phyloP scores from a whole-genome alignment of 2,329 filamentous ascomycete genomes.

The Fusarium secorum region DNA sequence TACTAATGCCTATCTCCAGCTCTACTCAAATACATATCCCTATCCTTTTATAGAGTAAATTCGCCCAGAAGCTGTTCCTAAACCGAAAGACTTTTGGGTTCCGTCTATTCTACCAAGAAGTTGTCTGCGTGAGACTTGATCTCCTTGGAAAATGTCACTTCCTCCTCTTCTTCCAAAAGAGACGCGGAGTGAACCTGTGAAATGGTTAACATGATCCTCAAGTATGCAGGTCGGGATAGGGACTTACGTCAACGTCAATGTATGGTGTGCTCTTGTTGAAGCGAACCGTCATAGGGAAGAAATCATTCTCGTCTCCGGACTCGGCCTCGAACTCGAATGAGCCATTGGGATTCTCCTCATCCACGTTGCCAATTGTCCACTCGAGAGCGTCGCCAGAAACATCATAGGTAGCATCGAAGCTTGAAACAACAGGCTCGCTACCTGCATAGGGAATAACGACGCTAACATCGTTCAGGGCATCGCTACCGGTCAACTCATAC shows the following conservation, averaged over 20 bases:
- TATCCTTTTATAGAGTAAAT: constrained; percentile 37
- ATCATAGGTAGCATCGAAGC: constrained; percentile 93
- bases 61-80: constrained; percentile 26
- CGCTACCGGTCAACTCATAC: constrained; percentile 88
- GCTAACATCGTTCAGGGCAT: constrained; percentile 81
- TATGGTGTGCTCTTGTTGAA: constrained; percentile 89
- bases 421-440: constrained; percentile 86
- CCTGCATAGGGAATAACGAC: constrained; percentile 88
- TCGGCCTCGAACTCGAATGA: constrained; percentile 96
- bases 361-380: constrained; percentile 89
- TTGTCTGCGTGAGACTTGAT: constrained; percentile 78
- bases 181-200: constrained; percentile 70
- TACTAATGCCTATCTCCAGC: constrained; percentile 32
- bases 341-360: constrained; percentile 81
- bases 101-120: constrained; percentile 75
- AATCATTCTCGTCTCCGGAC: constrained; percentile 87
- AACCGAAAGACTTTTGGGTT: constrained; percentile 30
- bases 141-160: constrained; percentile 84
- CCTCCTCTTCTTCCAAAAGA: constrained; percentile 77
- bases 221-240: too few relatives aligned
- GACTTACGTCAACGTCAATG: constrained; percentile 90
- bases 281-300: constrained; percentile 95
- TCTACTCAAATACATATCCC: constrained; percentile 32
- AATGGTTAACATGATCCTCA: constrained; percentile 12
- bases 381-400: constrained; percentile 92